These are phyloP conservation scores for Rubia occidens DNA, from an alignment of 305 asterid genomes.

Conservation along the genomic window DNA sequence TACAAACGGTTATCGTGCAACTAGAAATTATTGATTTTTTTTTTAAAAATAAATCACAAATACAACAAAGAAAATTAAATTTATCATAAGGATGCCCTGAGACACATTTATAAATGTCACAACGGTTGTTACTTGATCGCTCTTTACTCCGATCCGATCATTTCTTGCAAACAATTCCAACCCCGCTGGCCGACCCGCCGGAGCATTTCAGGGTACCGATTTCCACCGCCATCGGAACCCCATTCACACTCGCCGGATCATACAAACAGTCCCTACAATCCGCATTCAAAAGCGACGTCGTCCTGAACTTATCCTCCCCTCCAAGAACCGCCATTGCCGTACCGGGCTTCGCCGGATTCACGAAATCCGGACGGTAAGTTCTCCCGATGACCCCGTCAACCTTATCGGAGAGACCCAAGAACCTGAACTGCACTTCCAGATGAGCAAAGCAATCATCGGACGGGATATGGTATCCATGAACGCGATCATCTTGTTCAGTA, in stretches of 20 bases:
- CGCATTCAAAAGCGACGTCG: constrained; percentile 15
- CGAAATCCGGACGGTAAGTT: constrained; percentile 23
- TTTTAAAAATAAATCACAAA: no score
- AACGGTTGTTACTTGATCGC: no score
- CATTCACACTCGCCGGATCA: constrained; percentile 5
- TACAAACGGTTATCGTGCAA: no score
- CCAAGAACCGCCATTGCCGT: constrained; percentile 25
- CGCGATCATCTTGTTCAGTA: constrained; percentile 22
- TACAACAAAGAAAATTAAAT: no score
- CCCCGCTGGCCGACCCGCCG: constrained; percentile 13
- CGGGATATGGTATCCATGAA: constrained; percentile 25
- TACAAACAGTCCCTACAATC: constrained; percentile 12
- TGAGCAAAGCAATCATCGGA: constrained; percentile 24
- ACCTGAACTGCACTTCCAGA: constrained; percentile 21
- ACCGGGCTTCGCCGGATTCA: constrained; percentile 21
- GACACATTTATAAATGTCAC: no score
- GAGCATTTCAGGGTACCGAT: constrained; percentile 2
- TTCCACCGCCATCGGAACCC: not conserved
- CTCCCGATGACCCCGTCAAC: constrained; percentile 23
- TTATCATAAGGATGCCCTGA: no score
- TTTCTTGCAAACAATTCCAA: constrained; percentile 24
- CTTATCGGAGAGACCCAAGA: constrained; percentile 12
- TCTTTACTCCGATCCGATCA: constrained; percentile 6
- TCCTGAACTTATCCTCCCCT: constrained; percentile 23
- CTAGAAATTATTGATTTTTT: no score